phyloP scores from a whole-genome alignment of 768 basidiomycete genomes.

The Boletus tylopilopsis region DNA sequence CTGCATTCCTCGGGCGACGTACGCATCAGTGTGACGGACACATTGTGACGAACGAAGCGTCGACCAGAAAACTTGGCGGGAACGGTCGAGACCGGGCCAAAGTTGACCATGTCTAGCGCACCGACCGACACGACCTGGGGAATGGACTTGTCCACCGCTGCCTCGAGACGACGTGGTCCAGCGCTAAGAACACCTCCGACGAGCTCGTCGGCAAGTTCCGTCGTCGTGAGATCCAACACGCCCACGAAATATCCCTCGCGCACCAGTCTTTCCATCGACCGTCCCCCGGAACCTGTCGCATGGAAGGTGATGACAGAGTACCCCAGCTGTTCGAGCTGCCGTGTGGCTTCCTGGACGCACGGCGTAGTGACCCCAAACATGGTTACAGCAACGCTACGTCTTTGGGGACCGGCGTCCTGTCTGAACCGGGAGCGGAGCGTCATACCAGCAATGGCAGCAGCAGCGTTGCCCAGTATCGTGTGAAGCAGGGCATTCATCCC shows the following conservation, averaged over 20 bases:
- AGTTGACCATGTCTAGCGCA: slow-evolving; percentile 34
- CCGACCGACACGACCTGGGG: slow-evolving; percentile 32
- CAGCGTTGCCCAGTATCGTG: slow-evolving; percentile 24
- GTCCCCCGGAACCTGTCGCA: slow-evolving; percentile 28
- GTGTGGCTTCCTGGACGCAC: slow-evolving; percentile 19
- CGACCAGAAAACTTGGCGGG: slow-evolving; percentile 16
- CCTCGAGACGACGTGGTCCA: slow-evolving; percentile 26
- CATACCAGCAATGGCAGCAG: slow-evolving; percentile 29
- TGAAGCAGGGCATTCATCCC: slow-evolving; percentile 27
- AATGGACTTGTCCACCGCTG: slow-evolving; percentile 15
- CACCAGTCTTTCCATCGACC: slow-evolving; percentile 30
- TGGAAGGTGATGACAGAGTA: slow-evolving; percentile 26
- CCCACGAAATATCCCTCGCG: slow-evolving; percentile 22
- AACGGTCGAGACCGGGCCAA: slow-evolving; percentile 28
- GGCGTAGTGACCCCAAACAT: slow-evolving; percentile 30
- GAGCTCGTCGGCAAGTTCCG: slow-evolving; percentile 31
- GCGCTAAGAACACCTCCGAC: slow-evolving; percentile 29
- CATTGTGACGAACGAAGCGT: slow-evolving; percentile 24
- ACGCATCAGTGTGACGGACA: slow-evolving; percentile 29
- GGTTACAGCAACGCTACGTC: slow-evolving; percentile 17
- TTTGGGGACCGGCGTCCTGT: not conserved
- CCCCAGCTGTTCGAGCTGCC: slow-evolving; percentile 20
- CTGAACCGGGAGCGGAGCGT: slow-evolving; percentile 3
- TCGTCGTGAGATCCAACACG: slow-evolving; percentile 31
- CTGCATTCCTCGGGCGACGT: slow-evolving; percentile 25